Evolutionary conservation across 768 basidiomycete species (phyloP).

Genomic region (Leccinum ochraceum): DNA sequence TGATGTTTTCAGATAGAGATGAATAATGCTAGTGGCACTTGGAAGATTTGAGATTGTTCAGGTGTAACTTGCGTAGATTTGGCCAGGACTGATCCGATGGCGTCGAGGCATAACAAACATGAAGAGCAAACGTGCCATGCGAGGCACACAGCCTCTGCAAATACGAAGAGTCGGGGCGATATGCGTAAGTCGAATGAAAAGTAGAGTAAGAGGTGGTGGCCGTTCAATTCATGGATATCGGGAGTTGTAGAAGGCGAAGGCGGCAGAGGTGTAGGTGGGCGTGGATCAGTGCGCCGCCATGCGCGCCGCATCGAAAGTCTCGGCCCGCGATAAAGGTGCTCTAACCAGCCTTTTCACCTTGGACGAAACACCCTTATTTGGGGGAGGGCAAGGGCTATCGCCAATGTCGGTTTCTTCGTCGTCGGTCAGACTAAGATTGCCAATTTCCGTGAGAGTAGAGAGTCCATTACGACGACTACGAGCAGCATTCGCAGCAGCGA

Average conservation of each 20-base stretch:
- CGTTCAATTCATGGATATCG: constrained; percentile 2
- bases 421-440: constrained; percentile 61
- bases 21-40: constrained; percentile 20
- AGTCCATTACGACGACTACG: constrained; percentile 63
- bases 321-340: constrained; percentile 55
- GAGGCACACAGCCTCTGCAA: constrained; percentile 13
- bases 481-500: constrained; percentile 70
- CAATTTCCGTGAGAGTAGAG: constrained; percentile 67
- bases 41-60: constrained; percentile 15
- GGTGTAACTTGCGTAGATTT: constrained; percentile 11
- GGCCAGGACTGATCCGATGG: constrained; percentile 14
- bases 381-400: constrained; percentile 87
- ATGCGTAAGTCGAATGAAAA: constrained; percentile 10
- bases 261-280: not conserved
- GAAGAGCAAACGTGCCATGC: constrained; percentile 16
- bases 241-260: constrained; percentile 4
- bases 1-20: constrained; percentile 21
- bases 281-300: constrained; percentile 46
- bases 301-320: constrained; percentile 67
- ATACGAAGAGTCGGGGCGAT: constrained; percentile 14
- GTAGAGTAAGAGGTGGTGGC: constrained; percentile 1
- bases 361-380: constrained; percentile 54
- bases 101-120: constrained; percentile 19
- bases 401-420: constrained; percentile 79
- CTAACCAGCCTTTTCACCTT: constrained; percentile 60